Conservation (phyloP, 2,329 filamentous ascomycete species). For the Paecilomyces fulvus region DNA sequence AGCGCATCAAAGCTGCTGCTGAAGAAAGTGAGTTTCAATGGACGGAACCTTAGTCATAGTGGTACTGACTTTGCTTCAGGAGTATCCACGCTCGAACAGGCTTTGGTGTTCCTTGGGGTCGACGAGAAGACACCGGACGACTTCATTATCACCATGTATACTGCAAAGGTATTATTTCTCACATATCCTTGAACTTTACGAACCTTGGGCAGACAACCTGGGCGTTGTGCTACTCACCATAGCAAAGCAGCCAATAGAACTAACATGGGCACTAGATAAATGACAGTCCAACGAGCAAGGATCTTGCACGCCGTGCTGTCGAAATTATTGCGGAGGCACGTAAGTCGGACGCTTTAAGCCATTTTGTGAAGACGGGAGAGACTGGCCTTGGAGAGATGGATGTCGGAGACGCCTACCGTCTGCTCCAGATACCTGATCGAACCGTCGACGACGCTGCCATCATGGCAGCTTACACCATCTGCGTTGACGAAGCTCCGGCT, state of each 20-base stretch:
- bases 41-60: not conserved
- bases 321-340: conserved; percentile 51
- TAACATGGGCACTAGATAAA: conserved; percentile 29
- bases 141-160: conserved; percentile 49
- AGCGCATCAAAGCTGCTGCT: conserved; percentile 50
- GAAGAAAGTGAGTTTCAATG: conserved; percentile 39
- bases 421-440: conserved; percentile 45
- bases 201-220: not conserved
- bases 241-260: not conserved
- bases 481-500: conserved; percentile 38
- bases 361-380: conserved; percentile 46
- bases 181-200: not conserved
- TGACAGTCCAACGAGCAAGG: conserved; percentile 43
- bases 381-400: conserved; percentile 46
- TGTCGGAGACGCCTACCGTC: conserved; percentile 44
- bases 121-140: conserved; percentile 45
- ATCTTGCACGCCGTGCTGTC: conserved; percentile 48
- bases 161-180: conserved; percentile 41
- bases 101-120: conserved; percentile 53
- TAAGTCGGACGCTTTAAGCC: conserved; percentile 46
- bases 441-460: conserved; percentile 44
- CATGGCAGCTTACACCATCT: conserved; percentile 40
- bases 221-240: not conserved
- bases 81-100: conserved; percentile 56
- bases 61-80: conserved; percentile 20